Evolutionary conservation across 2,329 filamentous ascomycete species (phyloP).

Genomic region (Sordariomycetes sp.): DNA sequence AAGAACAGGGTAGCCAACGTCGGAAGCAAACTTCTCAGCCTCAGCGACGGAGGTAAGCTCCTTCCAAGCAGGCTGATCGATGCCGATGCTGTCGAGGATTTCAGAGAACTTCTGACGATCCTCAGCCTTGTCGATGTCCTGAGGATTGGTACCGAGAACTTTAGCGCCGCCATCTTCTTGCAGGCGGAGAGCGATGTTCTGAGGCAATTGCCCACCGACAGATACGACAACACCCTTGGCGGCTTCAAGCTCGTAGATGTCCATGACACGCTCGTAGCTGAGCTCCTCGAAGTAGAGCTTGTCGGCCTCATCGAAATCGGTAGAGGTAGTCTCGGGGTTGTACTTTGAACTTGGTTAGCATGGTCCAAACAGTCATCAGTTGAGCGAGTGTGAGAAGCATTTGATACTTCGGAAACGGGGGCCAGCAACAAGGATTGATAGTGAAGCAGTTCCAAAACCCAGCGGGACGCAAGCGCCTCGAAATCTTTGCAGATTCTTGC

Average conservation of each 20-base stretch:
- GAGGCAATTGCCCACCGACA: conserved; percentile 89
- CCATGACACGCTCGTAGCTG: conserved; percentile 96
- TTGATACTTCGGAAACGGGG: too few species aligned
- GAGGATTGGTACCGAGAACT: conserved; percentile 84
- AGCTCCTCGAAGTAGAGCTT: conserved; percentile 95
- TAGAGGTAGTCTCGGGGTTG: conserved; percentile 73
- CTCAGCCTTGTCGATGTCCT: conserved; percentile 95
- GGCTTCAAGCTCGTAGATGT: conserved; percentile 90
- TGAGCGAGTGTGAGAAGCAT: neutral
- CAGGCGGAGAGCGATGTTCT: conserved; percentile 92
- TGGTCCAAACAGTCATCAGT: neutral
- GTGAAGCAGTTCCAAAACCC: too few species aligned
- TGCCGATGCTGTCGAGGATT: conserved; percentile 91
- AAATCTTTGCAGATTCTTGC: too few species aligned
- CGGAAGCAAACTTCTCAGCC: conserved; percentile 76
- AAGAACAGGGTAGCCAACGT: conserved; percentile 87
- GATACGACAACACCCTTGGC: conserved; percentile 87
- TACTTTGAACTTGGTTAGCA: conserved; percentile 25
- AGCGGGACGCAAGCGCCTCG: too few species aligned
- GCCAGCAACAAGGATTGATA: too few species aligned
- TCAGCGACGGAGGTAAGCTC: conserved; percentile 85
- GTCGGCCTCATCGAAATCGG: conserved; percentile 84
- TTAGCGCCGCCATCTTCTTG: conserved; percentile 87
- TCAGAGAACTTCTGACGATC: conserved; percentile 97
- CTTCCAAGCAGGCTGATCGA: conserved; percentile 97